Base-by-base conservation (phyloP, 2,329 filamentous ascomycete species). In the Ascochyta viciae-villosae region DNA sequence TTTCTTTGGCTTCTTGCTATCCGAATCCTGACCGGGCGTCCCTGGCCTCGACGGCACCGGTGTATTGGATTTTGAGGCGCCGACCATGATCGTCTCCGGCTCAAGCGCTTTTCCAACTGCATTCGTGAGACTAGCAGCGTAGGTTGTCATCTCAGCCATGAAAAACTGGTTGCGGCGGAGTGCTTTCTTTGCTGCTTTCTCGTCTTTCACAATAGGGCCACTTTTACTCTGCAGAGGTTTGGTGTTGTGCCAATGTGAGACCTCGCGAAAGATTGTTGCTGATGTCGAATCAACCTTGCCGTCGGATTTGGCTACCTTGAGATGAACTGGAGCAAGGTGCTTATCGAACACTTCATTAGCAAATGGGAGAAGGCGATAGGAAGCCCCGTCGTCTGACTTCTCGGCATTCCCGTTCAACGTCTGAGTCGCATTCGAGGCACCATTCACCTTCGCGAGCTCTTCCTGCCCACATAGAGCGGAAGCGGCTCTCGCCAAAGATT, bases 111-210 rank as follows among this genome's bases (percentile, higher is more conserved):
- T 89, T 3, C 87, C 88, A 2, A 81, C 78, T 0, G 85, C 80
- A 53, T 87, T 88, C 0, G 87, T 89, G 42, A 92, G 78, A 72
- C 87, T 90, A 12, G 86, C 87, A 1, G 89, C 87, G 68, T 92
- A 92, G 1, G 81, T 79, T 26, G 82, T 81, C 74, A 89, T 89
- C 55, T 90, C 87, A 1, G 83, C 82, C 83, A 90, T 89, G 66
- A 85, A 87, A 47, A 78, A 80, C 64, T 92, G 88, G 40, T 88
- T 86, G 49, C 77, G 77, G 79, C 76, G 57, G 69, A 77, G 49
- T 71, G 74, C 54, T 26, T 67, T 67, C 49, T 67, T 69, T 46
- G 65, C 58, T 59, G 66, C 45, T 72, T 75, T 62, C 76, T 66
- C 64, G 68, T 77, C 50, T 59, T 70, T 50, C 53, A 67, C 54